These are phyloP conservation scores for Pyronema domesticum DNA, from an alignment of 495 filamentous ascomycete species.

Conservation along the genomic window DNA sequence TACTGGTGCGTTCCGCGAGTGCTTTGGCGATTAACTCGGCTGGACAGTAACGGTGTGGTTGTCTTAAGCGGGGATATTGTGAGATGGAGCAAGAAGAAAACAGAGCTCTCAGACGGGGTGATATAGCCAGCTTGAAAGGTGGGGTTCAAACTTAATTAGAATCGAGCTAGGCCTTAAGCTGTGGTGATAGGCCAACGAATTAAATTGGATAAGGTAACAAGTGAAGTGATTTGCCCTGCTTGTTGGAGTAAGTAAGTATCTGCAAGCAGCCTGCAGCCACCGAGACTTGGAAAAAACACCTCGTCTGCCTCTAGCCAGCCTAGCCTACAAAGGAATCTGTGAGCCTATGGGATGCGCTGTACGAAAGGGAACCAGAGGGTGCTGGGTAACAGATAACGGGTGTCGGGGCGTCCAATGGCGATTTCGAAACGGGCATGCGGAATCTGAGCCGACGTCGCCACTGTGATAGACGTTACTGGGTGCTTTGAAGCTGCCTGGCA, in stretches of 20 bases:
- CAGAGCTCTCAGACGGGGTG: not conserved
- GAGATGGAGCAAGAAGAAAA: not conserved
- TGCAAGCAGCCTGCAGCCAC: not conserved
- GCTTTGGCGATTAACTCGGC: not conserved
- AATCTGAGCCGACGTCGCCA: no score
- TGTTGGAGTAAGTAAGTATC: not conserved
- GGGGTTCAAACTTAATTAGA: no score
- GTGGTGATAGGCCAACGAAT: not conserved
- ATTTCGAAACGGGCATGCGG: no score
- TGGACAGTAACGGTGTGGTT: not conserved
- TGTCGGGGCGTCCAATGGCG: no score
- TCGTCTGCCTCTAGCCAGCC: not conserved
- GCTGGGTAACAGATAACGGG: not conserved
- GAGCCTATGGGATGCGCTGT: not conserved
- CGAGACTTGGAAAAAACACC: not conserved
- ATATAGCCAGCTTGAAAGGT: not conserved
- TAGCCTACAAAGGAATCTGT: not conserved
- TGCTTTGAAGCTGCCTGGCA: no score
- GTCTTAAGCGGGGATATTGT: not conserved
- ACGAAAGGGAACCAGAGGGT: no score
- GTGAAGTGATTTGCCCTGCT: not conserved
- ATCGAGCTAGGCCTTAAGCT: not conserved
- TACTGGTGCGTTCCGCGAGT: slow-evolving; percentile 22
- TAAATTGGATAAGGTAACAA: not conserved
- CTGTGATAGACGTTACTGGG: no score